These are phyloP conservation scores for Hygrophila difformis DNA, from an alignment of 257 asterid species.

Conservation along the genomic window DNA sequence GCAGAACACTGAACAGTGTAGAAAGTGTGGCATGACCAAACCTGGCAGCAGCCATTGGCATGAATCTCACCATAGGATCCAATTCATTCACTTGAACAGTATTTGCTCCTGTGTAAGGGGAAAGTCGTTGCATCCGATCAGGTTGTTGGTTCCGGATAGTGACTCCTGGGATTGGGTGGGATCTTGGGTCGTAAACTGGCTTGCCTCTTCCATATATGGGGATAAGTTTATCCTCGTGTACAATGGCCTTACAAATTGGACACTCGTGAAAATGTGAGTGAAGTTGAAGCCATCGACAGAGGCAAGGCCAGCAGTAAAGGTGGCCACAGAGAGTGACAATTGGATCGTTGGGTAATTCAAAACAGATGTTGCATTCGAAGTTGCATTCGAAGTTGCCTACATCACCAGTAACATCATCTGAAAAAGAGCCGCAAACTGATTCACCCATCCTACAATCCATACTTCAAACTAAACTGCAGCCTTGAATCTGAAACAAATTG, in stretches of 20 bases:
- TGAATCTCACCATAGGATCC: constrained; percentile 26
- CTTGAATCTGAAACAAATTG: no score
- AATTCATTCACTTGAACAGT: constrained; percentile 31
- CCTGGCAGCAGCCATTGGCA: constrained; percentile 37
- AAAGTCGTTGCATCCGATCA: constrained; percentile 35
- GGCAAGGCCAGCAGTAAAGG: constrained; percentile 67
- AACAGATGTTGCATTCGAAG: constrained; percentile 30
- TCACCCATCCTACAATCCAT: constrained; percentile 7
- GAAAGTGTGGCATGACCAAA: constrained; percentile 37
- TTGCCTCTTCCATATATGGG: constrained; percentile 66
- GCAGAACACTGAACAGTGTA: constrained; percentile 30
- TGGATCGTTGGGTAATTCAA: constrained; percentile 52
- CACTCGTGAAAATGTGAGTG: constrained; percentile 56
- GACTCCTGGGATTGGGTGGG: constrained; percentile 22
- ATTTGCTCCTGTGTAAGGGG: constrained; percentile 30
- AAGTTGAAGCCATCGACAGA: constrained; percentile 51
- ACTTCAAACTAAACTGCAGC: no score
- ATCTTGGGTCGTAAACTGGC: constrained; percentile 28
- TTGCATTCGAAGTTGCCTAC: constrained; percentile 48
- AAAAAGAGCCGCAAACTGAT: constrained; percentile 14
- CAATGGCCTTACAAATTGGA: constrained; percentile 52
- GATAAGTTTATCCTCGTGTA: constrained; percentile 43
- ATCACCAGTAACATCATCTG: constrained; percentile 23
- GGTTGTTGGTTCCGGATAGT: constrained; percentile 36
- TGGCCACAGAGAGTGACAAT: constrained; percentile 65